Conservation (phyloP, 192 early-diverging fungal genomes). For the Piromyces sp. region DNA sequence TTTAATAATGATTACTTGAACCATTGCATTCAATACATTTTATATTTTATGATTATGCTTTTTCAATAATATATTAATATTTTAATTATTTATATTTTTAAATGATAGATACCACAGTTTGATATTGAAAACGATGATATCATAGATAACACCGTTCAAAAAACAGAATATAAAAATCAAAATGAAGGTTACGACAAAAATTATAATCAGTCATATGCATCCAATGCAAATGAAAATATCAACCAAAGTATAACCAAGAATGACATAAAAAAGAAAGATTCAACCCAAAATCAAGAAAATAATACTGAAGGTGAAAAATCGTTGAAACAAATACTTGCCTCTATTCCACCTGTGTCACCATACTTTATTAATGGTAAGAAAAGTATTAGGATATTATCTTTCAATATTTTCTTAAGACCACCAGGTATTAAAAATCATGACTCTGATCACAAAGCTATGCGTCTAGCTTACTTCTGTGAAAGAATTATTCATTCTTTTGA, state of each 20-base stretch:
- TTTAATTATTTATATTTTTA: no score
- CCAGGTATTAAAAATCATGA: constrained; percentile 51
- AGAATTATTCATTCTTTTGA: constrained; percentile 53
- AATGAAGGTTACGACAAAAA: neutral
- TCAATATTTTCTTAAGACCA: constrained; percentile 57
- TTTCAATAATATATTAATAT: no score
- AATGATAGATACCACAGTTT: no score
- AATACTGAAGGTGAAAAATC: neutral
- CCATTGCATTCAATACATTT: no score
- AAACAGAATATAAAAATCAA: neutral
- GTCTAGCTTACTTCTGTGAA: constrained; percentile 49
- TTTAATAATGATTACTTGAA: no score
- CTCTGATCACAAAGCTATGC: constrained; percentile 63
- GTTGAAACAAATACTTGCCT: neutral
- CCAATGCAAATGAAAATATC: neutral
- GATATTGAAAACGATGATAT: no score
- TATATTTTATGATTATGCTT: no score
- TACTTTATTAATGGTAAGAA: neutral
- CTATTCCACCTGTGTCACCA: neutral
- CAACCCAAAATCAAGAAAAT: neutral
- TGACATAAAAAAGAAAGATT: neutral
- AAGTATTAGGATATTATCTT: constrained; percentile 18
- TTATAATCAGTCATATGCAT: neutral
- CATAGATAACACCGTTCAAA: no score
- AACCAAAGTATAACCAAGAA: neutral